Base-by-base conservation (phyloP, 441 rosid genomes). In the Aquilaria agallochum region DNA sequence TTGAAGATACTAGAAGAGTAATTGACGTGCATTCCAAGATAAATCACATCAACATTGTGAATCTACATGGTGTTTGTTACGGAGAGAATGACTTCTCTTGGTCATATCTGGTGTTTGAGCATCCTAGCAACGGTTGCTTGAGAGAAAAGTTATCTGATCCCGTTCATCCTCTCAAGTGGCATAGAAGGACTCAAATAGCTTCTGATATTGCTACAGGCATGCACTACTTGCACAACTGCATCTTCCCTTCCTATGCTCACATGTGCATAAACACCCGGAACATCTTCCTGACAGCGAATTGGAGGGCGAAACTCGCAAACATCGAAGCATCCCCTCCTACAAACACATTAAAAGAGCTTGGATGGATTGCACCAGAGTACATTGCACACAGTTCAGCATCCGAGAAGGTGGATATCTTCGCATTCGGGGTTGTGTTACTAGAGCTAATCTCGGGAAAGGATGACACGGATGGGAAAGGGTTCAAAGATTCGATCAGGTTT, bases 291-390 rank as follows among this genome's bases (percentile, higher is more conserved):
- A 65, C 79, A 2, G 45, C 76, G 34, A 50, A 70, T 9, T 80
- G 83, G 87, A 79, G 87, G 68, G 87, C 86, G 2, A 83, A 86
- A 63, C 74, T 83, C 3, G 77, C 78, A 12, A 69, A 73, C 47
- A 73, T 80, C 2, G 76, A 67, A 50, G 34, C 68, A 33, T 64
- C n/a, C 27, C 49, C 60, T 56, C 49, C 34, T 15, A 57, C 15
- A 55, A 30, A 31, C 11, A 12, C 5, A 0, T 40, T 27, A 11
- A 27, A 33, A 31, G 47, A 27, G 36, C 13, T 50, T 4, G 74
- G 73, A 33, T 54, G 70, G 71, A n/a, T 60, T 14, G 81, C 77
- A 1, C 73, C 80, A 1, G 80, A 72, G 63, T 57, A 53, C 47
- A 10, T 52, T 46, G 9, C 53, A 46, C 30, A 72, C 13, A 72